These are phyloP conservation scores for Dothiorella sarmentorum DNA, from an alignment of 2,329 filamentous ascomycete species.

Conservation along the genomic window DNA sequence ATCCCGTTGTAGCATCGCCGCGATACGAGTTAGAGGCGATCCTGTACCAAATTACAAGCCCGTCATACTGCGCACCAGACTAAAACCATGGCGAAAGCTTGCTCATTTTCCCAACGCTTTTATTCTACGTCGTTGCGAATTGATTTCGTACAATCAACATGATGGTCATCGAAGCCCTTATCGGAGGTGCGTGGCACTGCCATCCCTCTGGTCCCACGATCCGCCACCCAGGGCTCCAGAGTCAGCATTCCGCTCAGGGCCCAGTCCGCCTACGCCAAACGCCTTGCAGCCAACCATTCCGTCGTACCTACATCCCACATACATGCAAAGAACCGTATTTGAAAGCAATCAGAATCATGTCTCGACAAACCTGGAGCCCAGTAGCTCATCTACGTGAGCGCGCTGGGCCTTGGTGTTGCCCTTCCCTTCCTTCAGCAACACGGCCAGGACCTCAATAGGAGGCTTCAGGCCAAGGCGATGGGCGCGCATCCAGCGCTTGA, in stretches of 20 bases:
- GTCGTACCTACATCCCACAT: neutral
- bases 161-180: neutral
- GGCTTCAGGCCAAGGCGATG: constrained; percentile 78
- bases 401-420: constrained; percentile 55
- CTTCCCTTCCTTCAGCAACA: constrained; percentile 67
- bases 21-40: constrained; percentile 12
- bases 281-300: constrained; percentile 3
- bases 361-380: constrained; percentile 49
- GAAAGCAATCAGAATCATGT: constrained; percentile 24
- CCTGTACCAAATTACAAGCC: neutral
- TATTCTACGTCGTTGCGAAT: neutral
- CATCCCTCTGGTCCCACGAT: neutral
- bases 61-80: neutral
- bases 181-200: too few species aligned
- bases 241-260: neutral
- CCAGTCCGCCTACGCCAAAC: constrained; percentile 5
- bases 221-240: neutral
- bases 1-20: neutral
- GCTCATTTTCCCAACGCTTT: neutral
- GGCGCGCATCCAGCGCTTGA: constrained; percentile 85
- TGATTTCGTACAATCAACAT: neutral
- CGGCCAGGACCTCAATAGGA: constrained; percentile 84
- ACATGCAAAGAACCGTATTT: neutral
- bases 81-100: neutral
- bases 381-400: constrained; percentile 70